Percentiles rank a stretch among this genome's conserved stretches.
Evolutionary conservation across 1,284 basidiomycete genomes (phyloP).

Genomic region (Exobasidium rhododendri): DNA sequence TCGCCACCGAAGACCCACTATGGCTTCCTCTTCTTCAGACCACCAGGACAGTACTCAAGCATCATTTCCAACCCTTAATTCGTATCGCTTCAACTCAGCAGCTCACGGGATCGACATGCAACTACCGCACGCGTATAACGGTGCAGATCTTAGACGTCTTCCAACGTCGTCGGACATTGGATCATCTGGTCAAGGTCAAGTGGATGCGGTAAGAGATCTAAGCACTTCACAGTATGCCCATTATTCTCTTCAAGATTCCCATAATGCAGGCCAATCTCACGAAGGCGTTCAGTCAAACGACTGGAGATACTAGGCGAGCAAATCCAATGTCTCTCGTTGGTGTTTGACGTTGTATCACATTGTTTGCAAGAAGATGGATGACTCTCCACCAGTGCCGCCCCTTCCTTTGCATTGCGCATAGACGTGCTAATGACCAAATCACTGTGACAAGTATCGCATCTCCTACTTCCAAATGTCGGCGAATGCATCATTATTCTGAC

Average conservation of each 20-base stretch:
- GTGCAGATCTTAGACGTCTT: background rate
- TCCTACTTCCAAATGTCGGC: slow-evolving; percentile 54
- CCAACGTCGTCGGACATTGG: too few species aligned
- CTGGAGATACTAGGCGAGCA: slow-evolving; percentile 7
- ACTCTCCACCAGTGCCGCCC: too few species aligned
- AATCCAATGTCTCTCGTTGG: too few species aligned
- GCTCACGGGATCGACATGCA: background rate
- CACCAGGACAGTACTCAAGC: background rate
- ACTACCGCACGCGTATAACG: background rate
- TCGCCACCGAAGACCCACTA: background rate
- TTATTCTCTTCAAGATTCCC: too few species aligned
- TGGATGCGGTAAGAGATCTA: too few species aligned
- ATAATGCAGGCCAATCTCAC: background rate
- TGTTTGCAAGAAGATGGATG: too few species aligned
- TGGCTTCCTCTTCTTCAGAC: background rate
- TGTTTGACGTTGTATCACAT: too few species aligned
- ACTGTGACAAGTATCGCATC: too few species aligned
- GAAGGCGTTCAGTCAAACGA: background rate
- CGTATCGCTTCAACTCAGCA: background rate
- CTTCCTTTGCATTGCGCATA: too few species aligned
- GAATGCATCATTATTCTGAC: slow-evolving; percentile 43
- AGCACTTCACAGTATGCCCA: too few species aligned
- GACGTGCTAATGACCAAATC: too few species aligned
- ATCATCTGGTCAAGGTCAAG: too few species aligned
- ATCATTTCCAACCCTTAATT: background rate